Conservation (phyloP, 331 rosid species). For the Prunus yedoensis region DNA sequence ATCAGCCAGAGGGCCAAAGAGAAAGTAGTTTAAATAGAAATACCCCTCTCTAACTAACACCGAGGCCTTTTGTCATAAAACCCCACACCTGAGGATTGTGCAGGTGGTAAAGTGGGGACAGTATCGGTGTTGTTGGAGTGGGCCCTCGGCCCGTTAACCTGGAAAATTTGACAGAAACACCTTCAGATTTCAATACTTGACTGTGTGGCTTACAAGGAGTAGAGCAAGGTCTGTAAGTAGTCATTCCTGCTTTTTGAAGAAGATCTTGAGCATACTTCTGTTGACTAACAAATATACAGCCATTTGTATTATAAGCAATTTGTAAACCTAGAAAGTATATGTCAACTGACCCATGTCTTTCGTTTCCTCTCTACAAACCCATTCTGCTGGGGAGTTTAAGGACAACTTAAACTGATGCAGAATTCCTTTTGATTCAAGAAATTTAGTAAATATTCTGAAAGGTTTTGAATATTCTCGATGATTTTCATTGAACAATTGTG, state of each 20-base stretch:
- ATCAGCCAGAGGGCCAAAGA: too few relatives aligned
- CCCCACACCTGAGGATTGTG: too few relatives aligned
- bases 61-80: too few relatives aligned
- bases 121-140: too few relatives aligned
- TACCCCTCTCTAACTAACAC: too few relatives aligned
- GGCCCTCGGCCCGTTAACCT: too few relatives aligned
- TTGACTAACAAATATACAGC: background rate
- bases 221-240: background rate
- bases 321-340: background rate
- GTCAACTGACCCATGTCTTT: background rate
- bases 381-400: background rate
- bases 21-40: too few relatives aligned
- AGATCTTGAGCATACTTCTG: background rate
- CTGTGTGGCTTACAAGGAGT: background rate
- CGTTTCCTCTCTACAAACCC: background rate
- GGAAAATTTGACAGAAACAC: too few relatives aligned
- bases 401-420: background rate
- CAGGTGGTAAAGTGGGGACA: too few relatives aligned
- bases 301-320: background rate
- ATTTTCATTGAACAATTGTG: too few relatives aligned
- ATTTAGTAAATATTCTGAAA: too few relatives aligned
- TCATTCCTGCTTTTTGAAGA: background rate
- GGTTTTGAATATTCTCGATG: too few relatives aligned
- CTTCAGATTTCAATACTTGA: background rate
- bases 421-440: background rate